Base-by-base conservation (phyloP, 1,284 basidiomycete genomes). In the Apiotrichum siamense region DNA sequence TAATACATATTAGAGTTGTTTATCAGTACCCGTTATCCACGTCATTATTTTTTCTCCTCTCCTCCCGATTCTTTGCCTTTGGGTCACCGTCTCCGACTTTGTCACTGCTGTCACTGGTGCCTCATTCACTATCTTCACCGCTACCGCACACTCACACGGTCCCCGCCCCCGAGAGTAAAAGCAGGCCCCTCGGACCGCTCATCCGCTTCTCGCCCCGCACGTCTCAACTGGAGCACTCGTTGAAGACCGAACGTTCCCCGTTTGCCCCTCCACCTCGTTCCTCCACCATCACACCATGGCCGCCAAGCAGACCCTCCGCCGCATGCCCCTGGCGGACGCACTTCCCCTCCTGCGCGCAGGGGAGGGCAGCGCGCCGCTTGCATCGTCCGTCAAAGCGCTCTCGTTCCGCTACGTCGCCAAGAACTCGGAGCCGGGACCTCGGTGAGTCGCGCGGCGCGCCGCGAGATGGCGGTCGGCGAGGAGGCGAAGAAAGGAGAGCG, bases 391-490 rank as follows among this genome's bases (percentile, higher is more conserved):
- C 7, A 55, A 58, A 43, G 45, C 46, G 11, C 31, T 71, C 7
- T 48, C 54, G 10, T 29, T 71, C 21, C 50, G 57, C 20, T 69
- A 58, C 35, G 60, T 67, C 20, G 55, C 55, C 3, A 62, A 63
- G 49, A 65, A 66, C 49, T 46, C 59, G 4, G 57, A 60, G 31
- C 37, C 62, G 18, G 69, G 65, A 10, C 62, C 66, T 18, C 55
- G 60, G 68, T 69, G 50, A 44, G 68, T 61, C 13, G 10, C 26
- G 35, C 20, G 21, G 11, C 6, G 44, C 37, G 7, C 6, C 9
- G 5, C 17, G 18, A 4, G 15, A n/a, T 12, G 18, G 17, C 26
- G 31, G n/a, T 23, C 3, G 24, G 26, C 47, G 33, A n/a, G 10
- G 7, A 17, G 6, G 23, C 25, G 37, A 11, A 27, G 2, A 4